Conservation (phyloP, 331 rosid genomes). For the Ulmus americana region DNA sequence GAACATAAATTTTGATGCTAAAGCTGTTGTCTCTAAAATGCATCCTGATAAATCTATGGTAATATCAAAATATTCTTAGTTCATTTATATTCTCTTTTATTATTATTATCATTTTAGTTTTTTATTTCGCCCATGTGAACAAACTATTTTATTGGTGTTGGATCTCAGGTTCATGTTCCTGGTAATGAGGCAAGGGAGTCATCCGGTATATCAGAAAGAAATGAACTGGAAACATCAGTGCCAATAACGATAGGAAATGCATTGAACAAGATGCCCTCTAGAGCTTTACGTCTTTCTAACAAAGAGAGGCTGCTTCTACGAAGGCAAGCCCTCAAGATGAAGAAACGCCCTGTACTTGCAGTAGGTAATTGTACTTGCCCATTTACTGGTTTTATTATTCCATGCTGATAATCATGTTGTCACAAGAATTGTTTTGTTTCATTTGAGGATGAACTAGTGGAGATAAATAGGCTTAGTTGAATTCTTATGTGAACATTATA, state of each 20-base stretch:
- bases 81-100: constrained; percentile 13
- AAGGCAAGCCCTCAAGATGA: constrained; percentile 70
- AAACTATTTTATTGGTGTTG: constrained; percentile 21
- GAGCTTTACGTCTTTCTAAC: constrained; percentile 54
- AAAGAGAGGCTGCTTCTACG: constrained; percentile 77
- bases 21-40: constrained; percentile 14
- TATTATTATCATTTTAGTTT: constrained; percentile 16
- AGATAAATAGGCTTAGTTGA: neutral
- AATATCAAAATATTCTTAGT: constrained; percentile 20
- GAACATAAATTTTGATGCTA: constrained; percentile 28
- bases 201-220: constrained; percentile 26
- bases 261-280: constrained; percentile 32
- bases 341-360: constrained; percentile 68
- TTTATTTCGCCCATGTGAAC: constrained; percentile 41
- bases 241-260: constrained; percentile 26
- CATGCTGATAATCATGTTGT: neutral
- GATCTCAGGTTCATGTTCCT: constrained; percentile 23
- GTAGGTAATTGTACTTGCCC: constrained; percentile 50
- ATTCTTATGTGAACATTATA: neutral
- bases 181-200: constrained; percentile 26
- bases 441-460: neutral
- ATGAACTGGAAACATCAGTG: constrained; percentile 25
- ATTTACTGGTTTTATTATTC: constrained; percentile 1
- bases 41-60: constrained; percentile 26
- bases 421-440: neutral